A percentile compares a stretch with the other conserved stretches of the same genome.
Evolutionary conservation across 768 basidiomycete species (phyloP).

Genomic region (Mycena floridula): DNA sequence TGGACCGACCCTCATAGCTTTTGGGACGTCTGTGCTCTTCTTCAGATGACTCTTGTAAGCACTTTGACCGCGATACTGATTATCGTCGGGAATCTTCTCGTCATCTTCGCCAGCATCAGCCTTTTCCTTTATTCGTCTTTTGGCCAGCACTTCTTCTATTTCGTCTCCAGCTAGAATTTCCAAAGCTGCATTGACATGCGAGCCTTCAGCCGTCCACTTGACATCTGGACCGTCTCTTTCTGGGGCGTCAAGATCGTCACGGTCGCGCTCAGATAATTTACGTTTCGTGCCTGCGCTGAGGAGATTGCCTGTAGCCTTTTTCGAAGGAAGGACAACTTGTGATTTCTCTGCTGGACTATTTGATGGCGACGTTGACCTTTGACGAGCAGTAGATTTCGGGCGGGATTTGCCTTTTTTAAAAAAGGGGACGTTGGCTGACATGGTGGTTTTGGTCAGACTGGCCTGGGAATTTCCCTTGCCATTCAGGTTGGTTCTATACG

Average conservation of each 20-base stretch:
- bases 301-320: conserved; percentile 61
- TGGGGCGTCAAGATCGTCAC: conserved; percentile 40
- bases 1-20: conserved; percentile 81
- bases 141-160: conserved; percentile 69
- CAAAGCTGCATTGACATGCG: conserved; percentile 64
- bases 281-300: conserved; percentile 75
- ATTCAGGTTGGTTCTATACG: too few relatives aligned
- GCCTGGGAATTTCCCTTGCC: not conserved
- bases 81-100: conserved; percentile 70
- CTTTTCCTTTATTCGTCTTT: conserved; percentile 54
- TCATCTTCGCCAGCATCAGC: conserved; percentile 44
- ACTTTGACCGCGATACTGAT: conserved; percentile 79
- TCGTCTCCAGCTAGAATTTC: conserved; percentile 83
- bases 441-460: conserved; percentile 18
- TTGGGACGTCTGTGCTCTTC: conserved; percentile 79
- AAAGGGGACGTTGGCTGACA: conserved; percentile 68
- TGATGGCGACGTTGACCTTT: conserved; percentile 67
- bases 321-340: conserved; percentile 71
- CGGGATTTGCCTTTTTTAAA: conserved; percentile 83
- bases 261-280: conserved; percentile 41
- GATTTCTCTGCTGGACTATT: conserved; percentile 37
- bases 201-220: conserved; percentile 73
- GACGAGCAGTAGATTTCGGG: conserved; percentile 61
- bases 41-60: conserved; percentile 78
- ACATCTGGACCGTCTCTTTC: conserved; percentile 63